A percentile compares a stretch with the other conserved stretches of the same genome.
Evolutionary conservation across 345 rosid genomes (phyloP).

Genomic region (Pistacia atlantica): DNA sequence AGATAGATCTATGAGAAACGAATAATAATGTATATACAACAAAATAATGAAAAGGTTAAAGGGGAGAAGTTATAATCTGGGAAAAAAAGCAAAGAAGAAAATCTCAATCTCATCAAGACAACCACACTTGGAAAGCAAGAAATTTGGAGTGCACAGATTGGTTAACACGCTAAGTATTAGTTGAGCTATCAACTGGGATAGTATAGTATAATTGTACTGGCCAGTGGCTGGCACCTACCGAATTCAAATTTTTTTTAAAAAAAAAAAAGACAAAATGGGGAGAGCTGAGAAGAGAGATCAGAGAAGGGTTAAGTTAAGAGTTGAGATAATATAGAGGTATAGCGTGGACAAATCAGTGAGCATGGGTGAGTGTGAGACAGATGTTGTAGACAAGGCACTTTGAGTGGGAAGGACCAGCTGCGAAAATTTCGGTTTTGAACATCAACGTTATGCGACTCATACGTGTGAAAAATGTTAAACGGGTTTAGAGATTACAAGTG

Average conservation of each 20-base stretch:
- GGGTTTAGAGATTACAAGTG: too few relatives aligned
- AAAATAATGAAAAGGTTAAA: background rate
- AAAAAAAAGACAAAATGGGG: background rate
- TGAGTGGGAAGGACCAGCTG: background rate
- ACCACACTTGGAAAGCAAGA: conserved; percentile 6
- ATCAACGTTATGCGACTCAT: too few relatives aligned
- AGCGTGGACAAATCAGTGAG: background rate
- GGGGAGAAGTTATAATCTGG: conserved; percentile 9
- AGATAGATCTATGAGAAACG: conserved; percentile 7
- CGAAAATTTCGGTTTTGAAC: background rate
- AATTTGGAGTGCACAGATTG: conserved; percentile 32
- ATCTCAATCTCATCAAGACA: background rate
- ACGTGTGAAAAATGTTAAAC: too few relatives aligned
- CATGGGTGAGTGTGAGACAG: background rate
- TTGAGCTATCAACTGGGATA: background rate
- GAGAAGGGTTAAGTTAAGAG: background rate
- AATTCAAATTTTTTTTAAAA: background rate
- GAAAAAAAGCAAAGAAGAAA: background rate
- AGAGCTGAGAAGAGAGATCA: background rate
- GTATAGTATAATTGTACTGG: background rate
- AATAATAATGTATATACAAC: conserved; percentile 3
- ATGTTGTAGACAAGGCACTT: background rate
- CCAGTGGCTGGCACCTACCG: conserved; percentile 6
- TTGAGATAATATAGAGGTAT: background rate
- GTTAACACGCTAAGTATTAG: conserved; percentile 10